These are phyloP conservation scores for Schrenkiella parvula DNA, from an alignment of 345 rosid species.

Conservation along the genomic window DNA sequence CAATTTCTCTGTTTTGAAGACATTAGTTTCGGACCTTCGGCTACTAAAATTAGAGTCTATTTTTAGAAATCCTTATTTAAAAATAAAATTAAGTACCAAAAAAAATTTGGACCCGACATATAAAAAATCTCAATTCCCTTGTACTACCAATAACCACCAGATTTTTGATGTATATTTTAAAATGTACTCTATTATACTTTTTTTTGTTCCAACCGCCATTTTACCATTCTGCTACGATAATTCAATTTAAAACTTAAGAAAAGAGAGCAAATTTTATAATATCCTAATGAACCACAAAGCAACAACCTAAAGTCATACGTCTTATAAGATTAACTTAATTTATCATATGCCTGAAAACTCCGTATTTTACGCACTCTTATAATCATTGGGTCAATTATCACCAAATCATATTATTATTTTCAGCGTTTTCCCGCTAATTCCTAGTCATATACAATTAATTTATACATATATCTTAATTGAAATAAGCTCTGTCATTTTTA, in stretches of 20 bases:
- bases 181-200: neutral
- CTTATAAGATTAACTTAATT: conserved; percentile 20
- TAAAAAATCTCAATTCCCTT: too few relatives aligned
- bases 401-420: conserved; percentile 18
- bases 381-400: conserved; percentile 33
- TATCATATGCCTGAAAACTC: conserved; percentile 16
- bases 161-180: too few relatives aligned
- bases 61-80: too few relatives aligned
- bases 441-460: conserved; percentile 16
- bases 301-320: conserved; percentile 26
- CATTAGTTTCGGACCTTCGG: too few relatives aligned
- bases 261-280: neutral
- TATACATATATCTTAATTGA: neutral
- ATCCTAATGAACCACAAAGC: neutral
- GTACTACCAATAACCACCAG: too few relatives aligned
- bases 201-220: neutral
- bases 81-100: too few relatives aligned
- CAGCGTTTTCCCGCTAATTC: conserved; percentile 20
- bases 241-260: neutral
- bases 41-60: too few relatives aligned
- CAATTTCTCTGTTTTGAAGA: too few relatives aligned
- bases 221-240: neutral
- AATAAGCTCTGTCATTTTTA: neutral
- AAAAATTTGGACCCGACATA: too few relatives aligned
- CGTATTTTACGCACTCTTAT: conserved; percentile 25